phyloP scores from a whole-genome alignment of 1,284 basidiomycete genomes.

The Irpex sp. region DNA sequence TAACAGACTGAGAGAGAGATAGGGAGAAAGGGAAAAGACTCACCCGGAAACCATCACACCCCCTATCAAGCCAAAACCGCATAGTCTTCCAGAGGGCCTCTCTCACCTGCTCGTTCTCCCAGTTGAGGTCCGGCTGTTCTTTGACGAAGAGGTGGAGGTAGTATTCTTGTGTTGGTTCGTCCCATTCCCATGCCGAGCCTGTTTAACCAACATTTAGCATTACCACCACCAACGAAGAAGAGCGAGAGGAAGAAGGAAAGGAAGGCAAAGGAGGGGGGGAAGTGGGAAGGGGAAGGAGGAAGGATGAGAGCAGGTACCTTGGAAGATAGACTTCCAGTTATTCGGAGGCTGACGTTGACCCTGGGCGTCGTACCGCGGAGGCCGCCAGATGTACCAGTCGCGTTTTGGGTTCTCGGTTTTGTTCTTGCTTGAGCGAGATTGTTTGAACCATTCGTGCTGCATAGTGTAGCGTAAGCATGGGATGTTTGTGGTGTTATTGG shows the following conservation, averaged over 20 bases:
- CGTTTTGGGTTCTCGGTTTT: slow-evolving; percentile 51
- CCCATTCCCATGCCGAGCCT: slow-evolving; percentile 74
- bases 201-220: too few relatives aligned
- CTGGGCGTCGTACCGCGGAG: slow-evolving; percentile 50
- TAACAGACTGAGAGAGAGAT: too few relatives aligned
- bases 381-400: slow-evolving; percentile 77
- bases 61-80: slow-evolving; percentile 72
- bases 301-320: slow-evolving; percentile 36
- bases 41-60: slow-evolving; percentile 74
- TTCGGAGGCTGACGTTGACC: slow-evolving; percentile 61
- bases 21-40: slow-evolving; percentile 13
- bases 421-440: slow-evolving; percentile 50
- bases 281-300: background rate
- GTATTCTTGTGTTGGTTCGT: slow-evolving; percentile 66
- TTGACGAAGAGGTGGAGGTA: slow-evolving; percentile 72
- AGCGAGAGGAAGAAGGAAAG: too few relatives aligned
- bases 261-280: too few relatives aligned
- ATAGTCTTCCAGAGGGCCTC: slow-evolving; percentile 65
- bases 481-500: too few relatives aligned
- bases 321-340: slow-evolving; percentile 72
- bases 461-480: background rate
- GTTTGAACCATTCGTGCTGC: slow-evolving; percentile 75
- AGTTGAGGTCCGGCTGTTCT: slow-evolving; percentile 80
- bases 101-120: slow-evolving; percentile 65
- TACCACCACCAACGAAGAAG: too few relatives aligned